Evolutionary conservation across 495 filamentous ascomycete species (phyloP).

Genomic region (Tuber brumale): DNA sequence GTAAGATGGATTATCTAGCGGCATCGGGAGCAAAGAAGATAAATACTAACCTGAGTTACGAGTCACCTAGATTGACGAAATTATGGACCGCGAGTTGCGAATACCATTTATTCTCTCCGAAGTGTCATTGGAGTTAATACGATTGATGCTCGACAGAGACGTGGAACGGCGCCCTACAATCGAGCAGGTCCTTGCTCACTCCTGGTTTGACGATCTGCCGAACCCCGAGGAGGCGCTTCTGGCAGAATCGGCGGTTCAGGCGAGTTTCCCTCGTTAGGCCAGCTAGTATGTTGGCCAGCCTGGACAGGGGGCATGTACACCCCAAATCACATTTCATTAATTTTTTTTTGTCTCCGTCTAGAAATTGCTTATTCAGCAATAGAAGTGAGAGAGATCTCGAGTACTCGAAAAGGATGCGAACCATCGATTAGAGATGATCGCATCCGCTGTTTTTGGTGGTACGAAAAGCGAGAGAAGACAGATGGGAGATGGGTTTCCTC

Average conservation of each 20-base stretch:
- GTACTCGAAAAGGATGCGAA: background rate
- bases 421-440: background rate
- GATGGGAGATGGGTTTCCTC: background rate
- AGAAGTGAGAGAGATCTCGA: background rate
- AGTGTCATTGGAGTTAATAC: conserved; percentile 80
- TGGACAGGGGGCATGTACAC: background rate
- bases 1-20: conserved; percentile 15
- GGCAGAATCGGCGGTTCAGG: conserved; percentile 32
- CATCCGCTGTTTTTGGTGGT: background rate
- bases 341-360: conserved; percentile 1
- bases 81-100: conserved; percentile 90
- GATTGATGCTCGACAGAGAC: conserved; percentile 84
- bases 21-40: background rate
- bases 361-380: background rate
- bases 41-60: background rate
- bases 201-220: conserved; percentile 55
- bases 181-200: conserved; percentile 74
- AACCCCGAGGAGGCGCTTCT: conserved; percentile 36
- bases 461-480: background rate
- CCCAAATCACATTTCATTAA: background rate
- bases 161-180: conserved; percentile 75
- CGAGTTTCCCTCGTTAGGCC: conserved; percentile 12
- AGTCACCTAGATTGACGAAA: conserved; percentile 68
- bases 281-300: background rate
- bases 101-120: conserved; percentile 90